These are phyloP conservation scores for Leccinum imitatum DNA, from an alignment of 768 basidiomycete species.

Conservation along the genomic window DNA sequence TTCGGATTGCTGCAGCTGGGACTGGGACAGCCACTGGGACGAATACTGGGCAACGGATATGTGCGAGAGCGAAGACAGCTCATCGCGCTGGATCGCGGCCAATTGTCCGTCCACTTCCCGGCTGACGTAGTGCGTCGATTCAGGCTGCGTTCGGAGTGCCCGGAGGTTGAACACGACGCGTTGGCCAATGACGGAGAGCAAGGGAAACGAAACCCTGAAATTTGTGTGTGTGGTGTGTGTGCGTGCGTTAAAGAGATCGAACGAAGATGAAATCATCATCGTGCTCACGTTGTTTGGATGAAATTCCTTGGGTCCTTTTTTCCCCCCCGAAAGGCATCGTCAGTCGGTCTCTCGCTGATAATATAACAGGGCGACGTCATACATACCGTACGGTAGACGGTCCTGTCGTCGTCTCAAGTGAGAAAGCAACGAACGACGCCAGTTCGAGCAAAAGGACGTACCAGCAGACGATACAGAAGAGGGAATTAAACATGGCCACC, in stretches of 20 bases:
- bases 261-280: not conserved
- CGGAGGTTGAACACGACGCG: conserved; percentile 26
- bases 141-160: conserved; percentile 1
- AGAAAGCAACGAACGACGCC: not conserved
- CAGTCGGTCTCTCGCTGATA: not conserved
- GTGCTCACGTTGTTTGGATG: conserved; percentile 12
- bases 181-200: conserved; percentile 20
- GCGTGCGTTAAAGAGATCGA: not conserved
- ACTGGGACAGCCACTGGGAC: not conserved
- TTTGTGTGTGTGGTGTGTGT: not conserved
- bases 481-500: conserved; percentile 7
- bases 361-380: too few species aligned
- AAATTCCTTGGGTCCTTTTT: conserved; percentile 19
- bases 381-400: conserved; percentile 11
- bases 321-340: not conserved
- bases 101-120: conserved; percentile 14
- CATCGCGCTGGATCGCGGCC: not conserved
- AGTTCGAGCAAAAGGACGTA: conserved; percentile 2
- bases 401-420: conserved; percentile 6
- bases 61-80: not conserved
- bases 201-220: conserved; percentile 1
- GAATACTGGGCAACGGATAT: not conserved
- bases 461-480: conserved; percentile 14
- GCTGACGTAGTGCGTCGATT: conserved; percentile 16
- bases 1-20: not conserved